A percentile compares a stretch with the other conserved stretches of the same genome.
Evolutionary conservation across 164 flowering plant genomes (phyloP).

Genomic region (Sextonia rubra): DNA sequence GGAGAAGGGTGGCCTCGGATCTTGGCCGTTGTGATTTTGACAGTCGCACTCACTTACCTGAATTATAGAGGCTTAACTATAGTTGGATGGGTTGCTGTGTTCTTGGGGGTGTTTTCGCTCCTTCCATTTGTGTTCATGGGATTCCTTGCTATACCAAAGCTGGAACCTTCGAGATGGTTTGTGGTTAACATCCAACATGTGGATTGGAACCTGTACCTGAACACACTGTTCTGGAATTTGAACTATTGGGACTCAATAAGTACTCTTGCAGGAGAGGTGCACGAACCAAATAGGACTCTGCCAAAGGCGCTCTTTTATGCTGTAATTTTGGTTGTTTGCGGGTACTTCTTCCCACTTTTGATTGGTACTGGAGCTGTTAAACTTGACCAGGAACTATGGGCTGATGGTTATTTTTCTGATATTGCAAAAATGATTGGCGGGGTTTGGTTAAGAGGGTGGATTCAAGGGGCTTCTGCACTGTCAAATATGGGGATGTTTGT

Average conservation of each 20-base stretch:
- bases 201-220: slow-evolving; percentile 47
- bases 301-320: slow-evolving; percentile 49
- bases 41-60: slow-evolving; percentile 41
- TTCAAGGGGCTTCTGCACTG: slow-evolving; percentile 48
- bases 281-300: slow-evolving; percentile 43
- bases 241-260: slow-evolving; percentile 64
- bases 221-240: slow-evolving; percentile 60
- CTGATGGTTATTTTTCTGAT: slow-evolving; percentile 51
- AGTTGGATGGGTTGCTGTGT: slow-evolving; percentile 48
- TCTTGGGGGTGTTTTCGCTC: slow-evolving; percentile 39
- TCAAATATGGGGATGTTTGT: slow-evolving; percentile 63
- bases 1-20: slow-evolving; percentile 35
- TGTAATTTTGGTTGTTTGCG: slow-evolving; percentile 37
- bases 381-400: slow-evolving; percentile 37
- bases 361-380: slow-evolving; percentile 45
- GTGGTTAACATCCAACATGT: slow-evolving; percentile 33
- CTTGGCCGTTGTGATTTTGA: slow-evolving; percentile 29
- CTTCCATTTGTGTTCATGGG: slow-evolving; percentile 56
- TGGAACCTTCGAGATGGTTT: slow-evolving; percentile 46
- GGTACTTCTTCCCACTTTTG: slow-evolving; percentile 48
- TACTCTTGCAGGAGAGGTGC: slow-evolving; percentile 56
- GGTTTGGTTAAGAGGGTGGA: slow-evolving; percentile 49
- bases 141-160: slow-evolving; percentile 37
- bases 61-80: slow-evolving; percentile 52
- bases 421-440: slow-evolving; percentile 50